These are phyloP conservation scores for Phytophthora palmivora DNA, from an alignment of 352 stramenopile species.

Conservation along the genomic window DNA sequence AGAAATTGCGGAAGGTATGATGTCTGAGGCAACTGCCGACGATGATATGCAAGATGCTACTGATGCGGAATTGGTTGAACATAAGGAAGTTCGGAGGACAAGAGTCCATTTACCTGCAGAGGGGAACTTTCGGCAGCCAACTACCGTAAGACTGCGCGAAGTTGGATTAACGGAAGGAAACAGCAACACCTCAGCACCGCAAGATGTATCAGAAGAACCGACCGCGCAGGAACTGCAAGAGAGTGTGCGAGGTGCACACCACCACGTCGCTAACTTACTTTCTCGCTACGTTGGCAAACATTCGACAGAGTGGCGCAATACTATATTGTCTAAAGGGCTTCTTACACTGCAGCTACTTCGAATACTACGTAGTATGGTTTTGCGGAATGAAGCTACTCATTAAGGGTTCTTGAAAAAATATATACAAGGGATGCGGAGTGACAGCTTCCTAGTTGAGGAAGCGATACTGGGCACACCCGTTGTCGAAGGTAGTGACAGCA, in stretches of 20 bases:
- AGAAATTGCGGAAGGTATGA: background rate
- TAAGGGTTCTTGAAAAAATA: constrained; percentile 1
- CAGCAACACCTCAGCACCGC: background rate
- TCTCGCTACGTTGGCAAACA: constrained; percentile 14
- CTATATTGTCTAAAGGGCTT: constrained; percentile 16
- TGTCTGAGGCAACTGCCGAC: background rate
- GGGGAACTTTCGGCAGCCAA: constrained; percentile 13
- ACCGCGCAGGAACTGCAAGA: constrained; percentile 13
- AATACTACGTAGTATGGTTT: too few species aligned
- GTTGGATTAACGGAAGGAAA: background rate
- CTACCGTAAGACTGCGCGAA: constrained; percentile 4
- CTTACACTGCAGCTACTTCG: constrained; percentile 21
- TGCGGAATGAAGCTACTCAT: constrained; percentile 13
- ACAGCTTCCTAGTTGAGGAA: background rate
- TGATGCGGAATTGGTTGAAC: constrained; percentile 26
- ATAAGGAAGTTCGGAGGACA: constrained; percentile 7
- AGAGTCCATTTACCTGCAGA: background rate
- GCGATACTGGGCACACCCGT: too few species aligned
- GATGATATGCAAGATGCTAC: constrained; percentile 21
- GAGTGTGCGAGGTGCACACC: constrained; percentile 14
- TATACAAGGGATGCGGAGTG: background rate
- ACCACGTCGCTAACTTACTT: constrained; percentile 13
- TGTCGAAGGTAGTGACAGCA: constrained; percentile 37
- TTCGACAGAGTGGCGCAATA: constrained; percentile 17
- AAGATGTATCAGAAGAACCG: background rate